A percentile compares a stretch with the other conserved stretches of the same genome.
These are phyloP conservation scores for Gossypium gossypioides DNA, from an alignment of 441 rosid genomes.

Conservation along the genomic window DNA sequence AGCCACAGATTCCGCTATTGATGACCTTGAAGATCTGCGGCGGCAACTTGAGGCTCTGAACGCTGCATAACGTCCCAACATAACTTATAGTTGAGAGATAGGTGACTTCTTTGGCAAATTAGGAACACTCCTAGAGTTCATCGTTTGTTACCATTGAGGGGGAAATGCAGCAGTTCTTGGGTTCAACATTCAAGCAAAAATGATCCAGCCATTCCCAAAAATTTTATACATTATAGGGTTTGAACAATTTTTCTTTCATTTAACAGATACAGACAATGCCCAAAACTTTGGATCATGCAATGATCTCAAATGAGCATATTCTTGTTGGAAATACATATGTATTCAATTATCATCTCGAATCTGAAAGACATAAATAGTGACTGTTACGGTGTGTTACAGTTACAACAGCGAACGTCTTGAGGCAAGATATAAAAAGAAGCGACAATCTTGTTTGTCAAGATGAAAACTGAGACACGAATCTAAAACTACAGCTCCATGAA, in stretches of 20 bases:
- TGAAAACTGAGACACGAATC: background rate
- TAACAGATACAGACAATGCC: background rate
- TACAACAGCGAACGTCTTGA: background rate
- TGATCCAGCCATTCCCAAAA: background rate
- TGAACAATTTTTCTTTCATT: background rate
- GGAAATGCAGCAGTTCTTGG: background rate
- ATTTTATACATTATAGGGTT: background rate
- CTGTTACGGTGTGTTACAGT: background rate
- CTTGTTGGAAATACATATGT: background rate
- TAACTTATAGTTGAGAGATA: background rate
- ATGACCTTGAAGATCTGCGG: conserved; percentile 71
- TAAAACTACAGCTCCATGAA: conserved; percentile 41
- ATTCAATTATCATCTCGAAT: background rate
- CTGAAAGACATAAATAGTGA: background rate
- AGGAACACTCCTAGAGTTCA: background rate
- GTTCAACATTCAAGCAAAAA: background rate
- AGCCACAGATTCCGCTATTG: conserved; percentile 33
- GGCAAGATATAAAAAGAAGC: background rate
- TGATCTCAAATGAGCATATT: background rate
- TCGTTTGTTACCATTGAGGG: background rate
- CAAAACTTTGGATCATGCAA: background rate
- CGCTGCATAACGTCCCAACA: conserved; percentile 26
- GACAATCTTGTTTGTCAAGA: background rate
- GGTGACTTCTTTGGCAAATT: background rate
- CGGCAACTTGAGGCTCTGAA: conserved; percentile 86